A percentile compares a stretch with the other conserved stretches of the same genome.
Conservation (phyloP, 345 rosid species). For the Lepidium aucheri region DNA sequence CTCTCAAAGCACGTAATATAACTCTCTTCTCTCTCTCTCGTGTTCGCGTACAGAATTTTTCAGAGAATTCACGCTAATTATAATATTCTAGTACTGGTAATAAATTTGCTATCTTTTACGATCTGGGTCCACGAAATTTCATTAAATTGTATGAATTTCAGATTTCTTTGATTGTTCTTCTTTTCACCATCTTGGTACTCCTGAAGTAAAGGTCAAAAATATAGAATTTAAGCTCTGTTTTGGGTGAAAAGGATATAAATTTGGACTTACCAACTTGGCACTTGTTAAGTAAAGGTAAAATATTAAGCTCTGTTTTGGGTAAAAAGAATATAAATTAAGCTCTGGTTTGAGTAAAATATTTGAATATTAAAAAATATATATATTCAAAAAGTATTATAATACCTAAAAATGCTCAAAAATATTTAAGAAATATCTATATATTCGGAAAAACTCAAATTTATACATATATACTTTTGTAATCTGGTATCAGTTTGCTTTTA, state of each 20-base stretch:
- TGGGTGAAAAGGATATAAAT: no score
- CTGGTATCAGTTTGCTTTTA: no score
- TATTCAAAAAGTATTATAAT: no score
- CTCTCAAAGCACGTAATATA: constrained; percentile 31
- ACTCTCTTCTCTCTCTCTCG: background rate
- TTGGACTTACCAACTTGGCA: background rate
- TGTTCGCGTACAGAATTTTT: constrained; percentile 7
- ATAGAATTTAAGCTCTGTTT: no score
- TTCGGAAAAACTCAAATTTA: no score
- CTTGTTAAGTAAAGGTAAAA: background rate
- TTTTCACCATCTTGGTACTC: background rate
- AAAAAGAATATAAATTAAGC: background rate
- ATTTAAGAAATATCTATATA: no score
- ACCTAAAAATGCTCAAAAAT: no score
- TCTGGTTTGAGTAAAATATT: no score
- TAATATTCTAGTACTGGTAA: background rate
- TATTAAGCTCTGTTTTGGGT: background rate
- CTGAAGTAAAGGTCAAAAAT: background rate
- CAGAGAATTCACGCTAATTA: background rate
- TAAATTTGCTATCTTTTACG: background rate
- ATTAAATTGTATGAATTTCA: background rate
- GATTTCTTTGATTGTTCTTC: background rate
- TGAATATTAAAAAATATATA: no score
- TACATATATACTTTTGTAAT: no score
- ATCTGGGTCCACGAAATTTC: constrained; percentile 20